A percentile compares a stretch with the other conserved stretches of the same genome.
Conservation (phyloP, 169 alveolate genomes). For the Eimeria acervulina region DNA sequence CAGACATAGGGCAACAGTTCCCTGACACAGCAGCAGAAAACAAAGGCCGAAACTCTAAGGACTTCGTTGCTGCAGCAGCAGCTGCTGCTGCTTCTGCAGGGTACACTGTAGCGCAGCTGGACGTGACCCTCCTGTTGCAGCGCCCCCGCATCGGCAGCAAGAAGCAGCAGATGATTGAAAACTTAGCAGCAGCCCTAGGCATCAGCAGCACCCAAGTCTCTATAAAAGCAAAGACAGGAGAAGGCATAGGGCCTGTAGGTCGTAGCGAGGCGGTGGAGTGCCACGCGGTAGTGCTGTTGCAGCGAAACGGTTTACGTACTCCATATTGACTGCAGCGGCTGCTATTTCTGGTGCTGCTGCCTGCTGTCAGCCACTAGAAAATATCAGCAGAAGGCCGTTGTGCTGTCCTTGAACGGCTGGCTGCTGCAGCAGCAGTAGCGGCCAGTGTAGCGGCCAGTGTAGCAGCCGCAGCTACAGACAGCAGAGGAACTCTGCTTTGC, state of each 20-base stretch:
- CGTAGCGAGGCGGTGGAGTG: constrained; percentile 87
- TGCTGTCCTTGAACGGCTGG: not conserved
- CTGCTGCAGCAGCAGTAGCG: constrained; percentile 33
- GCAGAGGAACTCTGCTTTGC: not conserved
- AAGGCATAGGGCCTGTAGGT: constrained; percentile 86
- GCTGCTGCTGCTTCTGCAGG: constrained; percentile 68
- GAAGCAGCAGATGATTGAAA: constrained; percentile 53
- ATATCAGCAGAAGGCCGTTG: not conserved
- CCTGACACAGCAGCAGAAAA: constrained; percentile 90
- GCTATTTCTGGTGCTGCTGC: not conserved
- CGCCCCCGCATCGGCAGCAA: constrained; percentile 49
- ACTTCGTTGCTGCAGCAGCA: constrained; percentile 84
- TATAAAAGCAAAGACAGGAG: constrained; percentile 84
- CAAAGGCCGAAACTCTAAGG: constrained; percentile 86
- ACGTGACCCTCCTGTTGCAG: constrained; percentile 84
- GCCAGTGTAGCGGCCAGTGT: constrained; percentile 56
- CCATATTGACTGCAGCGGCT: not conserved
- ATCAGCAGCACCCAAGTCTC: constrained; percentile 66
- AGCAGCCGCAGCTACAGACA: not conserved
- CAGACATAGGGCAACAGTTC: constrained; percentile 93
- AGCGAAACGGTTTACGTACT: constrained; percentile 30
- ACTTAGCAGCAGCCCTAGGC: constrained; percentile 37
- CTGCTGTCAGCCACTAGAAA: not conserved
- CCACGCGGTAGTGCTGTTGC: constrained; percentile 84
- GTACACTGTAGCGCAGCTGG: constrained; percentile 82